phyloP scores from a whole-genome alignment of 2,329 filamentous ascomycete species.

The Colletotrichum limetticola region DNA sequence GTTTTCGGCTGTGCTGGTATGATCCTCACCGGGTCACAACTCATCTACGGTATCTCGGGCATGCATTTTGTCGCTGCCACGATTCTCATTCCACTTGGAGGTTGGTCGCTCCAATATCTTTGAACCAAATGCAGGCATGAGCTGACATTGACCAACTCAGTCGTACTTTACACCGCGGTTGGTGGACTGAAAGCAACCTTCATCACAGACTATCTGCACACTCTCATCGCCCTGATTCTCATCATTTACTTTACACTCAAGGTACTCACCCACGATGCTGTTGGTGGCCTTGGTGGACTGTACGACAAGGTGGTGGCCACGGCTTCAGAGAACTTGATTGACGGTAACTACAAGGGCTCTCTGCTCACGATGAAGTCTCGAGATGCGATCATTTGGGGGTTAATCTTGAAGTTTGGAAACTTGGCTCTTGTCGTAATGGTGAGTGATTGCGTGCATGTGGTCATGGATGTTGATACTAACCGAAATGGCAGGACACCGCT shows the following conservation, averaged over 20 bases:
- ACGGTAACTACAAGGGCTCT: conserved; percentile 10
- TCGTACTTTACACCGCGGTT: not conserved
- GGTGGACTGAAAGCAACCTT: not conserved
- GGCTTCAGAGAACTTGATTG: conserved; percentile 2
- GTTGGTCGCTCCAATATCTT: not conserved
- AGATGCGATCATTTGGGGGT: conserved; percentile 4
- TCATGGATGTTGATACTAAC: not conserved
- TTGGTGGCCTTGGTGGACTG: not conserved
- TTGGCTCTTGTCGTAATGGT: not conserved
- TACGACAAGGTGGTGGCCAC: not conserved
- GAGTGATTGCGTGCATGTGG: not conserved
- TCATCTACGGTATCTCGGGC: not conserved
- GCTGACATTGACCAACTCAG: not conserved
- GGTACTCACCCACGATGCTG: not conserved
- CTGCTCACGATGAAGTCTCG: conserved; percentile 9
- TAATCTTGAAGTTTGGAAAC: not conserved
- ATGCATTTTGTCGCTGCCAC: not conserved
- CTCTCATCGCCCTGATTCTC: not conserved
- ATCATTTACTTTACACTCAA: not conserved
- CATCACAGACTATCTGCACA: not conserved
- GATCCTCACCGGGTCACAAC: not conserved
- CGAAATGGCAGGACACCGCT: not conserved
- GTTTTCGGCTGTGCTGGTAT: not conserved
- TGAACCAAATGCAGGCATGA: not conserved
- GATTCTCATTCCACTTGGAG: not conserved